Evolutionary conservation across 164 flowering plant species (phyloP), one percentile per base, ranked within the genome.

Genomic region (Santalum album): DNA sequence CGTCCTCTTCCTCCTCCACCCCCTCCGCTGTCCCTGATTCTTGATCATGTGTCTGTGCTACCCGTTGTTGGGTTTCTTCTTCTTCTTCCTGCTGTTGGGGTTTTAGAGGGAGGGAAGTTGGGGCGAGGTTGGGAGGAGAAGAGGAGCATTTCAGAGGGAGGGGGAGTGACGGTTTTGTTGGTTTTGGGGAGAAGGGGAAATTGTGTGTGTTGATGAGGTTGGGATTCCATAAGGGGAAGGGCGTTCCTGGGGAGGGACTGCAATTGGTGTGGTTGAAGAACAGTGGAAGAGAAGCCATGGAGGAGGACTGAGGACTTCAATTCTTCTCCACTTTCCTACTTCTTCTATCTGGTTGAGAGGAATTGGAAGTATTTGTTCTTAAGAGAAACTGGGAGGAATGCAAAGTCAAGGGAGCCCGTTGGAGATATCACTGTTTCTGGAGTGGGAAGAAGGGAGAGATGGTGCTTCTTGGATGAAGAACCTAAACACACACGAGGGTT

Each of bases 251-350:
- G n/a, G 49, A 48, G 1, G 38, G 10, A 21, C 25, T 19, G 23
- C 14, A 21, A 1, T 20, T 58, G 26, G 51, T 36, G 19, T 26
- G 16, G 38, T 14, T 58, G 58, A 40, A 32, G 42, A 25, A 21
- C 12, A 24, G 49, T 7, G 48, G 32, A 1, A 58, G 38, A 52
- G 57, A 26, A 50, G 65, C 65, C 65, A 62, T 62, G 56, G 23
- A 36, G 12, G 22, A 34, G 44, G 22, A 48, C 20, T 29, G 36
- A 17, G 46, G 46, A 18, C 57, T 54, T 18, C 47, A 21, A 15
- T 23, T 54, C 17, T 36, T 54, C 34, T 29, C 9, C 34, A 3
- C 9, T 9, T 29, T 29, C 34, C 34, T 29, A 3, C 34, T 29
- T 29, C 34, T 29, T 29, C 34, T 29, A 29, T 29, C 4, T 29